Evolutionary conservation across 208 protist species (phyloP).

Genomic region (Trypanosoma cruzi): DNA sequence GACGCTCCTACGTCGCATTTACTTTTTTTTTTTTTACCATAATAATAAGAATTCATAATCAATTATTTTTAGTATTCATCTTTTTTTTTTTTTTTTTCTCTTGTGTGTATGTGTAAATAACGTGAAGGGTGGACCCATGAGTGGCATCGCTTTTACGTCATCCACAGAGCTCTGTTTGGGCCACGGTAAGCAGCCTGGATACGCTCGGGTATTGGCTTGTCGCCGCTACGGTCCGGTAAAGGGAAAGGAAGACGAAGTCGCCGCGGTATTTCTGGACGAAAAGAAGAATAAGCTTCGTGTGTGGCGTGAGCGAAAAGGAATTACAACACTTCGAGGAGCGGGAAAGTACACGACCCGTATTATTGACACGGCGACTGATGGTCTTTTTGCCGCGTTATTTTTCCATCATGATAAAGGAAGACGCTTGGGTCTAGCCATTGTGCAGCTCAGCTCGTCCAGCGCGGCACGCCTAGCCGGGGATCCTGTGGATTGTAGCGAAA

Average conservation of each 20-base stretch:
- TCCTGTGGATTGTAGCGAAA: slow-evolving; percentile 31
- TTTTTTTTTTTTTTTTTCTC: too few species aligned
- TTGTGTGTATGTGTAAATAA: neutral
- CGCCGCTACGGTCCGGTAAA: neutral
- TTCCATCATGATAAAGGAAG: slow-evolving; percentile 34
- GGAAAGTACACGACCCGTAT: slow-evolving; percentile 29
- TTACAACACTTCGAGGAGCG: slow-evolving; percentile 22
- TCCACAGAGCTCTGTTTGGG: slow-evolving; percentile 14
- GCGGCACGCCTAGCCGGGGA: slow-evolving; percentile 13
- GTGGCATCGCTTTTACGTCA: slow-evolving; percentile 7
- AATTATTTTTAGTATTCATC: too few species aligned
- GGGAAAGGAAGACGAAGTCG: slow-evolving; percentile 8
- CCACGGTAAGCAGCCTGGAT: slow-evolving; percentile 14
- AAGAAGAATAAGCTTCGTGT: slow-evolving; percentile 24
- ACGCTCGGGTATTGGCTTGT: slow-evolving; percentile 6
- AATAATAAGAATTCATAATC: too few species aligned
- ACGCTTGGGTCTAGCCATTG: slow-evolving; percentile 26
- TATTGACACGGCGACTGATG: slow-evolving; percentile 23
- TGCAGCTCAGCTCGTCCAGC: slow-evolving; percentile 24
- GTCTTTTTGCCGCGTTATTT: slow-evolving; percentile 22
- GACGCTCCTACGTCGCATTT: too few species aligned
- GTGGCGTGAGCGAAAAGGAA: slow-evolving; percentile 22
- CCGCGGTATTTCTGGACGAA: slow-evolving; percentile 23
- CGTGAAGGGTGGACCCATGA: slow-evolving; percentile 7
- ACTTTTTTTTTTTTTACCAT: too few species aligned